These are phyloP conservation scores for Papiliotrema terrestris DNA, from an alignment of 1,284 basidiomycete species.

Conservation along the genomic window DNA sequence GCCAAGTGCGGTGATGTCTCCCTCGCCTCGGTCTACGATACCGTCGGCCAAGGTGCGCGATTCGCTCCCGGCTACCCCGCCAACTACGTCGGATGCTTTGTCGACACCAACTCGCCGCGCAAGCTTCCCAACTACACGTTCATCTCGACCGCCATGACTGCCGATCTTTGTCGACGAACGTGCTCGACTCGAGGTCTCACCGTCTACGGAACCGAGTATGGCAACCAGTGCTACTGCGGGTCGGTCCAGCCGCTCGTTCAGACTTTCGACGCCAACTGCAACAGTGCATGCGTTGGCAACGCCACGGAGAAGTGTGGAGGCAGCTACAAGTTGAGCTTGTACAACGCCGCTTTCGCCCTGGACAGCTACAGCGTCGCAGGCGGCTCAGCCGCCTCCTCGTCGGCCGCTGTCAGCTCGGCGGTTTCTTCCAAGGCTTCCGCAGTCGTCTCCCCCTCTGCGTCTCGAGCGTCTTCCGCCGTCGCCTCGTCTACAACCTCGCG, in stretches of 20 bases:
- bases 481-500: neutral
- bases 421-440: neutral
- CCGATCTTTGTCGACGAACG: slow-evolving; percentile 16
- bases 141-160: slow-evolving; percentile 17
- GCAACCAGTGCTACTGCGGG: slow-evolving; percentile 28
- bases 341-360: slow-evolving; percentile 4
- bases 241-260: slow-evolving; percentile 1
- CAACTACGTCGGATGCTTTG: slow-evolving; percentile 32
- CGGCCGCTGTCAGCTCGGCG: neutral
- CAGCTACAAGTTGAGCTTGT: slow-evolving; percentile 6
- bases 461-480: neutral
- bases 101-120: slow-evolving; percentile 13
- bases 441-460: neutral
- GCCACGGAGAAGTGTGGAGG: slow-evolving; percentile 12
- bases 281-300: slow-evolving; percentile 14
- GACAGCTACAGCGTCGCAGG: neutral
- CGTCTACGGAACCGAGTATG: slow-evolving; percentile 23
- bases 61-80: slow-evolving; percentile 14
- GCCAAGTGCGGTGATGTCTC: slow-evolving; percentile 23
- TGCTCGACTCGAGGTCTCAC: slow-evolving; percentile 20
- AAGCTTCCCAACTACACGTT: slow-evolving; percentile 15
- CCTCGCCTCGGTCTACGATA: slow-evolving; percentile 27
- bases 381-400: neutral
- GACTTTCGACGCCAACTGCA: slow-evolving; percentile 13
- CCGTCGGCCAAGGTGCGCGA: slow-evolving; percentile 23